These are phyloP conservation scores for Skeletonema grethae DNA, from an alignment of 108 stramenopile genomes.

Conservation along the genomic window DNA sequence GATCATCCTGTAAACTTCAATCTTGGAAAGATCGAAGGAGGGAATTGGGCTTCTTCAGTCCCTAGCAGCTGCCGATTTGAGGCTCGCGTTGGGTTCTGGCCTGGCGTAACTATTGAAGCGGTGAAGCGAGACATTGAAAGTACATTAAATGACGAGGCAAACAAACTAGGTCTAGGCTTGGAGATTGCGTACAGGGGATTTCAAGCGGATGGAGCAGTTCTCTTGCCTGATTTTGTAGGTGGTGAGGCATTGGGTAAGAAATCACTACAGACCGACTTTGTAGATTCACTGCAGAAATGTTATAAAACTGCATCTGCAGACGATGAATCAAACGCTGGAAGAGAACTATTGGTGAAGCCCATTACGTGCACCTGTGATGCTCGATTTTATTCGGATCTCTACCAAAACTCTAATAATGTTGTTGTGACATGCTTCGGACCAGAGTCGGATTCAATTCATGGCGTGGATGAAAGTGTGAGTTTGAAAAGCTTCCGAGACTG, in stretches of 20 bases:
- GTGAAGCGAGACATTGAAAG: slow-evolving; percentile 27
- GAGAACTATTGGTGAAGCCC: slow-evolving; percentile 10
- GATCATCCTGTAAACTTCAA: slow-evolving; percentile 36
- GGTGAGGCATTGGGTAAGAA: neutral
- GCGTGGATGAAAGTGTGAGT: slow-evolving; percentile 32
- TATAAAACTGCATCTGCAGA: slow-evolving; percentile 1
- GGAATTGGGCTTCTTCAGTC: slow-evolving; percentile 25
- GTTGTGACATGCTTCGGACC: slow-evolving; percentile 31
- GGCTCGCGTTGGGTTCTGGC: slow-evolving; percentile 30
- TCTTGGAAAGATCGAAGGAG: slow-evolving; percentile 19
- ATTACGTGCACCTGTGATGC: slow-evolving; percentile 25
- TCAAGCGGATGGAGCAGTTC: slow-evolving; percentile 26
- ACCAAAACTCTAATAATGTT: slow-evolving; percentile 21
- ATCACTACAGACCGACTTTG: slow-evolving; percentile 27
- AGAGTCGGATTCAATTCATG: slow-evolving; percentile 20
- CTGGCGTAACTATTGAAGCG: slow-evolving; percentile 16
- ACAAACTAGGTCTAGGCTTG: slow-evolving; percentile 19
- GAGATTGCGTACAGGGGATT: slow-evolving; percentile 26
- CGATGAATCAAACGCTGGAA: neutral
- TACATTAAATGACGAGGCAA: slow-evolving; percentile 6
- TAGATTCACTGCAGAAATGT: slow-evolving; percentile 16
- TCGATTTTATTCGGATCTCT: slow-evolving; percentile 16
- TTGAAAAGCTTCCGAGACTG: slow-evolving; percentile 17
- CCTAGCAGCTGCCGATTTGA: slow-evolving; percentile 28
- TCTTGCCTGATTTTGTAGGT: slow-evolving; percentile 23